Conservation (phyloP, 1,284 basidiomycete genomes). For the Rhizoctonia solani region DNA sequence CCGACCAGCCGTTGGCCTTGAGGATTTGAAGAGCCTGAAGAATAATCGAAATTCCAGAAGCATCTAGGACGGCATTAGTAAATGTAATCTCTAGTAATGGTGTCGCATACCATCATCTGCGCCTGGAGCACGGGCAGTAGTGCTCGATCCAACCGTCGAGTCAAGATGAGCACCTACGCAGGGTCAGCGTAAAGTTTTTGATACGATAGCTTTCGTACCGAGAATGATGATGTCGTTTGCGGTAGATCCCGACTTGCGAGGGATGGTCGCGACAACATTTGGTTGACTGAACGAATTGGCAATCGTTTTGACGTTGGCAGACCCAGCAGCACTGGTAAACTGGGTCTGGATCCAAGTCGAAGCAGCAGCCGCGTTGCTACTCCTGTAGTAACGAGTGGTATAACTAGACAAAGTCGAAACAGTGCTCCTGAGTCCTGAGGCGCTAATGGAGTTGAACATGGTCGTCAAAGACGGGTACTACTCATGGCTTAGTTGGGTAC, state of each 20-base stretch:
- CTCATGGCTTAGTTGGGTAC: not conserved
- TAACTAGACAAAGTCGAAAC: constrained; percentile 34
- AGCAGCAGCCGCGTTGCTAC: constrained; percentile 20
- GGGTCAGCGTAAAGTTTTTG: too few species aligned
- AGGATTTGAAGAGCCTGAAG: constrained; percentile 34
- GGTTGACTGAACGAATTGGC: constrained; percentile 36
- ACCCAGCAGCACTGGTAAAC: constrained; percentile 21
- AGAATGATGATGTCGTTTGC: not conserved
- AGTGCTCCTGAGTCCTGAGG: constrained; percentile 20
- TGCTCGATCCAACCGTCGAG: constrained; percentile 33
- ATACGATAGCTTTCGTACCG: too few species aligned
- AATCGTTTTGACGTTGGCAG: constrained; percentile 21
- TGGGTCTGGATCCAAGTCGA: constrained; percentile 32
- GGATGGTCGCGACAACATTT: constrained; percentile 26
- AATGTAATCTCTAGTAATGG: not conserved
- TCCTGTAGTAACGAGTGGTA: constrained; percentile 38
- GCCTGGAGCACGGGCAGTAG: constrained; percentile 30
- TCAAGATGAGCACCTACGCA: constrained; percentile 38
- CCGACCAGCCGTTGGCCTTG: constrained; percentile 20
- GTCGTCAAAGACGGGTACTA: constrained; percentile 27
- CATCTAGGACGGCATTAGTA: constrained; percentile 28
- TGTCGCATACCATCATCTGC: constrained; percentile 35
- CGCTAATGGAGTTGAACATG: constrained; percentile 26
- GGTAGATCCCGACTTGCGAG: constrained; percentile 1
- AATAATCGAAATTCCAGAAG: constrained; percentile 34